A percentile compares a stretch with the other conserved stretches of the same genome.
phyloP scores from a whole-genome alignment of 2,329 filamentous ascomycete genomes.

The Colletotrichum cereale region DNA sequence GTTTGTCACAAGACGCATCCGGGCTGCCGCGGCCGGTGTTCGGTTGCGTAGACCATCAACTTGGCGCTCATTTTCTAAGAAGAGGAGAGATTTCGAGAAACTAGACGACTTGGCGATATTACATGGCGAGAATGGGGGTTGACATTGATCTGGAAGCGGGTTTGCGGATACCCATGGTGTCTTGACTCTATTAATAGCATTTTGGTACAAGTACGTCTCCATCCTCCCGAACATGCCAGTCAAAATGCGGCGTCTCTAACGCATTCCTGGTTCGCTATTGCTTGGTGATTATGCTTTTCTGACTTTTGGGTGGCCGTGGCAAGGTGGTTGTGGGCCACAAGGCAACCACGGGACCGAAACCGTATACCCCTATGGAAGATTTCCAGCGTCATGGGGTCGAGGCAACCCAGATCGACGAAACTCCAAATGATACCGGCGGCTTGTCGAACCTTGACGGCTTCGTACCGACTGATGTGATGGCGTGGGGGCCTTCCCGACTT shows the following conservation, averaged over 20 bases:
- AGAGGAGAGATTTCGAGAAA: neutral
- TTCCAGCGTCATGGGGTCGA: no score
- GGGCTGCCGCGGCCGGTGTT: neutral
- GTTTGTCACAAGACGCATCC: neutral
- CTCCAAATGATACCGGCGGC: neutral
- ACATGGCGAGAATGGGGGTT: neutral
- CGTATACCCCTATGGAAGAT: neutral
- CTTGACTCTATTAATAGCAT: neutral
- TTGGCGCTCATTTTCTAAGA: neutral
- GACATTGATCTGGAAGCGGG: neutral
- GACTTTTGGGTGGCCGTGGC: neutral
- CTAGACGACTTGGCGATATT: neutral
- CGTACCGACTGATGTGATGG: neutral
- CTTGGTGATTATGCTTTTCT: neutral
- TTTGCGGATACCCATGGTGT: conserved; percentile 7
- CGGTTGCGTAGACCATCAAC: neutral
- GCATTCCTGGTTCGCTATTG: neutral
- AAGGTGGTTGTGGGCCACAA: neutral
- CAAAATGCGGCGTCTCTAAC: no score
- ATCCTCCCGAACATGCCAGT: neutral
- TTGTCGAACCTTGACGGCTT: neutral
- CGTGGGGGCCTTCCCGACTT: no score
- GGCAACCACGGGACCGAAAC: neutral
- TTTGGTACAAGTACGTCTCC: neutral
- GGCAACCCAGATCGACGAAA: neutral